Evolutionary conservation across 352 stramenopile species (phyloP).

Genomic region (Halophytophthora batemanensis): DNA sequence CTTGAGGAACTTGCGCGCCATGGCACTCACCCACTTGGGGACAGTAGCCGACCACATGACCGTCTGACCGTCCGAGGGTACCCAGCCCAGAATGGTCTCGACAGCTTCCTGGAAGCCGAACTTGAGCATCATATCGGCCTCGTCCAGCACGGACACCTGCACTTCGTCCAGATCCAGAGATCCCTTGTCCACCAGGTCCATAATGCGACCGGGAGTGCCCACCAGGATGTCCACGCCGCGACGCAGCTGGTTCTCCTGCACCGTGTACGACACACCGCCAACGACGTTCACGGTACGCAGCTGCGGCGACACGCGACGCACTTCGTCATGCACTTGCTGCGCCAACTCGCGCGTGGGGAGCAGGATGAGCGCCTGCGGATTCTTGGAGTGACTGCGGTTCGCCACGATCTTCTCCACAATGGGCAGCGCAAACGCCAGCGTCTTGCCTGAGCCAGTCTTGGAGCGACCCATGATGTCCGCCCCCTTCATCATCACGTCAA

Average conservation of each 20-base stretch:
- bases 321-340: constrained; percentile 94
- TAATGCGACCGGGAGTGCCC: constrained; percentile 90
- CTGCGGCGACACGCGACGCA: constrained; percentile 74
- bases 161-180: constrained; percentile 87
- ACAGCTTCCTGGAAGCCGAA: constrained; percentile 96
- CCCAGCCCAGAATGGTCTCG: constrained; percentile 76
- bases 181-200: constrained; percentile 92
- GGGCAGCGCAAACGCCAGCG: constrained; percentile 96
- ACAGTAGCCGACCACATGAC: constrained; percentile 95
- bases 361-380: constrained; percentile 94
- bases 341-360: constrained; percentile 97
- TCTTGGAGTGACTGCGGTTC: constrained; percentile 66
- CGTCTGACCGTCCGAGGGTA: constrained; percentile 79
- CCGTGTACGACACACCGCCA: constrained; percentile 88
- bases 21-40: constrained; percentile 89
- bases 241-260: constrained; percentile 87
- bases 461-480: constrained; percentile 97
- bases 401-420: constrained; percentile 91
- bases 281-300: constrained; percentile 91
- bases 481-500: constrained; percentile 93
- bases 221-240: constrained; percentile 91
- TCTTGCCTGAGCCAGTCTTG: constrained; percentile 98
- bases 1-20: constrained; percentile 91
- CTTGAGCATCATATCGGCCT: constrained; percentile 95
- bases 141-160: constrained; percentile 92